Evolutionary conservation across 2,329 filamentous ascomycete species (phyloP).

Genomic region (Salinomyces thailandicus): DNA sequence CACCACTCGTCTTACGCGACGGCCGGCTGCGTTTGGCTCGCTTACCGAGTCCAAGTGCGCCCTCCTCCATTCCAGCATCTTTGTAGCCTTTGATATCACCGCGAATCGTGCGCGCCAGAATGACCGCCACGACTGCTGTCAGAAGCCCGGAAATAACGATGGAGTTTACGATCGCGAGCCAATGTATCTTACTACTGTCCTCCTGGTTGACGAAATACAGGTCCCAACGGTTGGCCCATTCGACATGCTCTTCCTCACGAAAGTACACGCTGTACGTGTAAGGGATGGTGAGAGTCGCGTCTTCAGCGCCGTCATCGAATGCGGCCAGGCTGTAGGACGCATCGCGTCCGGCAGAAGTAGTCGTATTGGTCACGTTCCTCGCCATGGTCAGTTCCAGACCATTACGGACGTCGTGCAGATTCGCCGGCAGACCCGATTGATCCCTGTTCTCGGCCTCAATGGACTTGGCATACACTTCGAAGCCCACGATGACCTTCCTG

Average conservation of each 20-base stretch:
- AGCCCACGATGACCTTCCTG: slow-evolving; percentile 73
- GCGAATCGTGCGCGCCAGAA: slow-evolving; percentile 66
- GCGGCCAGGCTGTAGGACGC: slow-evolving; percentile 51
- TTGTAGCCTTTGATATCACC: slow-evolving; percentile 68
- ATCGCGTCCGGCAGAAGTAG: slow-evolving; percentile 42
- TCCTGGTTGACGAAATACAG: slow-evolving; percentile 83
- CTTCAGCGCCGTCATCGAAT: slow-evolving; percentile 47
- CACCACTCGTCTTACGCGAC: slow-evolving; percentile 40
- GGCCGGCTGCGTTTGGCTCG: slow-evolving; percentile 37
- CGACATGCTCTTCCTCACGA: slow-evolving; percentile 66
- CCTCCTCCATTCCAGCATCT: slow-evolving; percentile 56
- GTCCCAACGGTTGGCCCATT: slow-evolving; percentile 81
- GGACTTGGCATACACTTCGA: slow-evolving; percentile 84
- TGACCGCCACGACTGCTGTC: slow-evolving; percentile 69
- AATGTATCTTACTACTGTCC: slow-evolving; percentile 71
- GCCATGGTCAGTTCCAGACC: slow-evolving; percentile 60
- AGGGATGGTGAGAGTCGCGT: slow-evolving; percentile 59
- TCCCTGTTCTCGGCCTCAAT: slow-evolving; percentile 53
- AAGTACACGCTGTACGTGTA: slow-evolving; percentile 90
- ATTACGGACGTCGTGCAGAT: slow-evolving; percentile 52
- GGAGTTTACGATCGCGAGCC: slow-evolving; percentile 81
- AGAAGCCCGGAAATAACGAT: slow-evolving; percentile 71
- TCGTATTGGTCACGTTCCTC: slow-evolving; percentile 49
- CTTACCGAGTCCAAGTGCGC: slow-evolving; percentile 45
- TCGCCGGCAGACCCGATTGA: slow-evolving; percentile 55